These are phyloP conservation scores for Blastobotrys petasosporus DNA, from an alignment of 1,139 yeast species.

Conservation along the genomic window DNA sequence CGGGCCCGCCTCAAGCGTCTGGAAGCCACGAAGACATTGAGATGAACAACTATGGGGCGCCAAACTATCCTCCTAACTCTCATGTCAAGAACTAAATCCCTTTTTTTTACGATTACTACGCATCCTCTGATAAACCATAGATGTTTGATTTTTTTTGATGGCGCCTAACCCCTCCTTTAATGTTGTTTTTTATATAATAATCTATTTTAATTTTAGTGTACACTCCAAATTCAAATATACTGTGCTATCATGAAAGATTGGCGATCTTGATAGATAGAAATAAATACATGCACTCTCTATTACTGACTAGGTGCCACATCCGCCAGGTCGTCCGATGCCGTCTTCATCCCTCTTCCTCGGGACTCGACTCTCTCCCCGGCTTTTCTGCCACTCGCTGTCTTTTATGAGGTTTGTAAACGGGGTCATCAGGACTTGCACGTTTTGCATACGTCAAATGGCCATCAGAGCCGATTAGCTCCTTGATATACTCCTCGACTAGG, in stretches of 20 bases:
- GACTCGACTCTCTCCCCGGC: neutral
- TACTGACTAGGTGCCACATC: too few species aligned
- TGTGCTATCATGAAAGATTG: too few species aligned
- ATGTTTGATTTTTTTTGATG: neutral
- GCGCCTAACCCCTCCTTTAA: neutral
- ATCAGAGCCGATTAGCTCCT: constrained; percentile 24
- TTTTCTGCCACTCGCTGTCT: constrained; percentile 3
- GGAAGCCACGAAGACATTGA: constrained; percentile 10
- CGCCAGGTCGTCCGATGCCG: too few species aligned
- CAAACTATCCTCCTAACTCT: constrained; percentile 14
- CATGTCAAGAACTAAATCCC: constrained; percentile 1
- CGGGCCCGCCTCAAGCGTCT: constrained; percentile 14
- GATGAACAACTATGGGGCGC: constrained; percentile 15
- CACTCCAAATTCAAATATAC: too few species aligned
- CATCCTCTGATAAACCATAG: neutral
- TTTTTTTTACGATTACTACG: neutral
- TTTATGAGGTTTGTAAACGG: too few species aligned
- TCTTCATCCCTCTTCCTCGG: neutral
- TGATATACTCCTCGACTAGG: constrained; percentile 31
- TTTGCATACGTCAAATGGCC: constrained; percentile 27
- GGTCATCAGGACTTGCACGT: neutral
- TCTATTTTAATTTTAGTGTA: too few species aligned
- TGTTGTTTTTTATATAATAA: too few species aligned
- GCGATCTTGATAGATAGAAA: too few species aligned
- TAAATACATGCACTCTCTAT: too few species aligned